Base-by-base conservation (phyloP, 805 yeast species). In the Metschnikowia cerradonensis region DNA sequence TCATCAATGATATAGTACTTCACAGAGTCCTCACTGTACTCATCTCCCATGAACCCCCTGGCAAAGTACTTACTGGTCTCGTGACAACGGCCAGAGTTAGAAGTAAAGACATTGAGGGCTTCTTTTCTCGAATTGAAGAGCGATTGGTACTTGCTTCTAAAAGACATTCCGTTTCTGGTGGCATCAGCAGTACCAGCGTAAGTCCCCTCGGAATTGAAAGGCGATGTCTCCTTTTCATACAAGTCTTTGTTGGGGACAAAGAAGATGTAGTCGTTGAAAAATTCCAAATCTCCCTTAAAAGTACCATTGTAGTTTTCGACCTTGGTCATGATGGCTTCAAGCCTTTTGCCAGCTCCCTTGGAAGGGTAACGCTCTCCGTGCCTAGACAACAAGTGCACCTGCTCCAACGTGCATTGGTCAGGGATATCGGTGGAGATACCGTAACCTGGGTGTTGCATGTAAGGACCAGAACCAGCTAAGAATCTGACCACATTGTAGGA, bases 341-440 rank as follows among this genome's bases (percentile, higher is more conserved):
- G 62, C 8, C 40, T 22, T 39, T 56, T 59, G 7, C 76, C 76
- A 30, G 52, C 58, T 26, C 63, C 52, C 32, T 56, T 59, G n/a
- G 73, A 63, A 6, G 77, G 90, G 60, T 74, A 86, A 56, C 96
- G 72, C 65, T 88, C 94, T 19, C 92, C 95, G 61, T 89, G 95
- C 61, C 96, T 78, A 57, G 83, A 82, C 47, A 86, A 67, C 20
- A 86, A 67, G 57, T 85, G 90, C 8, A 86, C 88, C 65, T 86
- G 92, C 57, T 80, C 80, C 49, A 83, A 71, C 5, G 66, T 59
- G 65, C 88, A 83, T 41, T 70, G 71, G 7, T 65, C 70, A n/a
- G 86, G 84, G 1, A 71, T 56, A 8, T 69, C 79, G 19, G 73
- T 63, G 14, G 77, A 67, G 37, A 83, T 74, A 2, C 86, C 87